Evolutionary conservation across 192 early-diverging fungal species (phyloP).

Genomic region (Podila horticola): DNA sequence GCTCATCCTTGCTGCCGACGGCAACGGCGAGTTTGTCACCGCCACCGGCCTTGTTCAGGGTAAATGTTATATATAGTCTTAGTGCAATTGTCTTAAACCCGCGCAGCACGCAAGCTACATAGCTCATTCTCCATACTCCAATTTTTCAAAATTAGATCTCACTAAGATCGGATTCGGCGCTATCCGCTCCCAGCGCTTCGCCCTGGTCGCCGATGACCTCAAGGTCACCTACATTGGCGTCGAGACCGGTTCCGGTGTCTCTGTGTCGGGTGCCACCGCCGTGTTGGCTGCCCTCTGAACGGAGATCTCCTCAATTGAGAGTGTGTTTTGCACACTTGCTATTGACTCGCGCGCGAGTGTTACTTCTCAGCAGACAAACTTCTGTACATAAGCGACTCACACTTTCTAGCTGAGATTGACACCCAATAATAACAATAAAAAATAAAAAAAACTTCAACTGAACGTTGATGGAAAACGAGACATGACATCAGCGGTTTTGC

Average conservation of each 20-base stretch:
- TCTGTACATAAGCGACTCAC: no score
- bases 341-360: background rate
- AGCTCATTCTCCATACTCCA: background rate
- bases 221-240: constrained; percentile 80
- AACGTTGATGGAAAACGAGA: no score
- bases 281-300: constrained; percentile 67
- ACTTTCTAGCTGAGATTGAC: no score
- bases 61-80: background rate
- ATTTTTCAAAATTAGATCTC: constrained; percentile 51
- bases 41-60: constrained; percentile 72
- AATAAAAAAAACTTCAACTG: background rate
- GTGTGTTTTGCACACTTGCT: no score
- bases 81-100: background rate
- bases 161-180: constrained; percentile 72
- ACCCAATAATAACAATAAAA: no score
- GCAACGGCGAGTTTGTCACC: constrained; percentile 71
- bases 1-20: constrained; percentile 81
- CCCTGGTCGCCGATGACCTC: constrained; percentile 76
- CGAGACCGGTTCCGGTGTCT: constrained; percentile 64
- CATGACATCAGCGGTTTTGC: background rate
- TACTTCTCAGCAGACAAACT: background rate
- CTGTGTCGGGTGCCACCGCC: constrained; percentile 64
- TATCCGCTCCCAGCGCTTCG: constrained; percentile 76
- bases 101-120: background rate
- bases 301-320: background rate